Evolutionary conservation across 2,329 filamentous ascomycete species (phyloP).

Genomic region (Grosmannia huntii): DNA sequence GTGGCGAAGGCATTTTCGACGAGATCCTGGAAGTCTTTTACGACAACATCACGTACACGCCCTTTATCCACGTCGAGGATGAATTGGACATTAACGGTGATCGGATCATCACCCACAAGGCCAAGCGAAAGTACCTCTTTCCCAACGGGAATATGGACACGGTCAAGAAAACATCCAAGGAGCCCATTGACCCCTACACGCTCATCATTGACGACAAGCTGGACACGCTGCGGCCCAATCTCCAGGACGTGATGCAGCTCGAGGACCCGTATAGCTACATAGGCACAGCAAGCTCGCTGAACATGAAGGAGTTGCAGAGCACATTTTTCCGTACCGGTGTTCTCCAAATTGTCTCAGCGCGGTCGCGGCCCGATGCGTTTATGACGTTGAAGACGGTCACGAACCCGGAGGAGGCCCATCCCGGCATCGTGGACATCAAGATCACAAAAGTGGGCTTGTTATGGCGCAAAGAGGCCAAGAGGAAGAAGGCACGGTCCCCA

Average conservation of each 20-base stretch:
- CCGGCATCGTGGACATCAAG: slow-evolving; percentile 92
- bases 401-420: slow-evolving; percentile 76
- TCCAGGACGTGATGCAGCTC: slow-evolving; percentile 84
- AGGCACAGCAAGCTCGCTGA: slow-evolving; percentile 61
- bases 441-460: slow-evolving; percentile 90
- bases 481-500: slow-evolving; percentile 84
- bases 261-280: slow-evolving; percentile 88
- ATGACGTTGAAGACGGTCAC: slow-evolving; percentile 75
- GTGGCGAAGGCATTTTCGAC: slow-evolving; percentile 81
- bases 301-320: slow-evolving; percentile 70
- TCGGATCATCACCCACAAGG: slow-evolving; percentile 56
- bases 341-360: slow-evolving; percentile 85
- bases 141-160: slow-evolving; percentile 52
- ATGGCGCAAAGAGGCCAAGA: slow-evolving; percentile 90
- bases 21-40: slow-evolving; percentile 94
- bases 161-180: slow-evolving; percentile 52
- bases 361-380: slow-evolving; percentile 89
- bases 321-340: slow-evolving; percentile 87
- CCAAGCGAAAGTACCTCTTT: slow-evolving; percentile 58
- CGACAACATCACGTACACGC: slow-evolving; percentile 96
- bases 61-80: slow-evolving; percentile 95
- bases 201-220: slow-evolving; percentile 84
- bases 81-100: slow-evolving; percentile 71
- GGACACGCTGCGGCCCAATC: slow-evolving; percentile 66
- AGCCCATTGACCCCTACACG: slow-evolving; percentile 90